phyloP scores from a whole-genome alignment of 176 grass and related monocot species.

The Melocanna baccifera region DNA sequence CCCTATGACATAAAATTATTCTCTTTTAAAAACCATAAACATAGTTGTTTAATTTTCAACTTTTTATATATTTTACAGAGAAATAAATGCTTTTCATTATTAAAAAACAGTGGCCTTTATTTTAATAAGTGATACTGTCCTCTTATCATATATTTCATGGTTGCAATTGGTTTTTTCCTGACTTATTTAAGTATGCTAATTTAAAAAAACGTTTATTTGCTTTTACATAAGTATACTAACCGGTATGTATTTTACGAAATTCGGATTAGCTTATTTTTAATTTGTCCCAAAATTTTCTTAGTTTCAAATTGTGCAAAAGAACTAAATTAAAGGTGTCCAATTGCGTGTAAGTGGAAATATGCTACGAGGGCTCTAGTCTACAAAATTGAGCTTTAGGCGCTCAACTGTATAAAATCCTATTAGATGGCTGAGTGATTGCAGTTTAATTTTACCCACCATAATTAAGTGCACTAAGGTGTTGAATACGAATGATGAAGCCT shows the following conservation, averaged over 20 bases:
- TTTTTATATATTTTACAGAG: background rate
- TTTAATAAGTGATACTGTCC: background rate
- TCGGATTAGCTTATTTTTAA: background rate
- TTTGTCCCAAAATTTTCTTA: background rate
- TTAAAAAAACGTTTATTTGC: no score
- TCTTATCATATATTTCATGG: background rate
- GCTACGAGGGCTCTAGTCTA: no score
- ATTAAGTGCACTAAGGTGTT: background rate
- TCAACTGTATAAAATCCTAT: background rate
- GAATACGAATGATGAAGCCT: conserved; percentile 6
- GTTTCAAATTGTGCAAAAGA: background rate
- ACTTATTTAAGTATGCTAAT: background rate
- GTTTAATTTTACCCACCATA: background rate
- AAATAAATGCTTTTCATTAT: background rate
- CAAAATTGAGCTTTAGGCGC: background rate
- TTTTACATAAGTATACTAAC: background rate
- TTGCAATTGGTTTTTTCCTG: background rate
- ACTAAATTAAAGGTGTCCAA: background rate
- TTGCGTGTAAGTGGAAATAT: background rate
- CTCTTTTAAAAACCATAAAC: background rate
- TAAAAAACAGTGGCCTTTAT: background rate
- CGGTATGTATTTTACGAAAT: no score
- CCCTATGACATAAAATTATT: background rate
- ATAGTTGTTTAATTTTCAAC: background rate
- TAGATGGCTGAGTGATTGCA: background rate